Percentiles rank a stretch among this genome's conserved stretches.
Conservation (phyloP, 2,329 filamentous ascomycete genomes). For the Fusarium ramigenum region DNA sequence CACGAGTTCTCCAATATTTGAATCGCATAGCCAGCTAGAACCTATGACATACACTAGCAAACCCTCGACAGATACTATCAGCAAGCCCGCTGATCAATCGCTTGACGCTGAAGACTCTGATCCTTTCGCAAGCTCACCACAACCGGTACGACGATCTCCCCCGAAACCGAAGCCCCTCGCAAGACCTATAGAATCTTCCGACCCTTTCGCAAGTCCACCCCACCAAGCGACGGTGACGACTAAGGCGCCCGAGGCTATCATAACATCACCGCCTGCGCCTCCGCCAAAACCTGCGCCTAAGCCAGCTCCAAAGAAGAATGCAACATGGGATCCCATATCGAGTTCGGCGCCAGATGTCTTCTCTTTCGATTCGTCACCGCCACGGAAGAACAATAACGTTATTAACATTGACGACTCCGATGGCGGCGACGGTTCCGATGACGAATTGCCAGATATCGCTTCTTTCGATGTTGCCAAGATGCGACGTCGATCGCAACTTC, state of each 20-base stretch:
- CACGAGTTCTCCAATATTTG: conserved; percentile 48
- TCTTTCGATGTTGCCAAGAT: conserved; percentile 51
- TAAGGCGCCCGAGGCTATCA: conserved; percentile 5
- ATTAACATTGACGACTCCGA: conserved; percentile 52
- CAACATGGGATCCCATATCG: conserved; percentile 61
- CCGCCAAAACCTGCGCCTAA: neutral
- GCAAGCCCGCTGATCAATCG: neutral
- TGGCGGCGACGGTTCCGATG: conserved; percentile 48
- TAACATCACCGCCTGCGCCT: conserved; percentile 4
- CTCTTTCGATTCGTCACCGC: conserved; percentile 32
- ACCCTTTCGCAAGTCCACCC: conserved; percentile 31
- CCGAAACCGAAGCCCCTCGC: neutral
- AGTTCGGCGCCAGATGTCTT: conserved; percentile 59
- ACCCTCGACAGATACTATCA: neutral
- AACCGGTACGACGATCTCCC: neutral
- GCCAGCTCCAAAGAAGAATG: conserved; percentile 5
- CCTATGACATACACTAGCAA: neutral
- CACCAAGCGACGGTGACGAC: neutral
- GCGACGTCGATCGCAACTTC: conserved; percentile 36
- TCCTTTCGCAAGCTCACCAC: conserved; percentile 50
- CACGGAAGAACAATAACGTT: conserved; percentile 29
- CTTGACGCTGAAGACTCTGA: conserved; percentile 39
- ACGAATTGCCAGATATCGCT: conserved; percentile 60
- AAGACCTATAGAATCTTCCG: conserved; percentile 30
- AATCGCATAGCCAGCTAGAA: neutral